These are phyloP conservation scores for Scenedesmus sp. DNA, from an alignment of 163 green algal species.

Conservation along the genomic window DNA sequence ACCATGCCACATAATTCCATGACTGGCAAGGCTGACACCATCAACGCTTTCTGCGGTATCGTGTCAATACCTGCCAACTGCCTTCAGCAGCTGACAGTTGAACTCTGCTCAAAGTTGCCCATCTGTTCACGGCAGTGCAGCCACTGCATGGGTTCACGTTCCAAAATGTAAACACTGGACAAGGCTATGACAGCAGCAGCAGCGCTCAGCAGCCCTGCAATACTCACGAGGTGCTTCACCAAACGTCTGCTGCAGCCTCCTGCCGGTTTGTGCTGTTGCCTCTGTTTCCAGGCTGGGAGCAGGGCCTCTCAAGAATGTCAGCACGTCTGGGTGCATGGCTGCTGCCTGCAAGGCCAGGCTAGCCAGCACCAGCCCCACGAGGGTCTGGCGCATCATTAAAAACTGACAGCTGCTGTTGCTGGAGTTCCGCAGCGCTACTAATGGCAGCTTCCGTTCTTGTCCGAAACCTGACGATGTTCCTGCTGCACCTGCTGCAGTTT, in stretches of 20 bases:
- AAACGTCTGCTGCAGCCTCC: constrained; percentile 42
- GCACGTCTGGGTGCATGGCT: constrained; percentile 18
- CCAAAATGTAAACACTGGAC: not conserved
- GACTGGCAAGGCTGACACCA: too few species aligned
- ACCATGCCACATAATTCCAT: not conserved
- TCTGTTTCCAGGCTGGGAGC: not conserved
- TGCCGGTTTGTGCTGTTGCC: constrained; percentile 3
- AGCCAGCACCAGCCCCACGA: not conserved
- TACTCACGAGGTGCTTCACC: not conserved
- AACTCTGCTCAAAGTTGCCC: too few species aligned
- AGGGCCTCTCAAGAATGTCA: not conserved
- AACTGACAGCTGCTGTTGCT: not conserved
- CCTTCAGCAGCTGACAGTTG: too few species aligned
- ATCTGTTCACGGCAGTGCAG: not conserved
- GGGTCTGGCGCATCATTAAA: not conserved
- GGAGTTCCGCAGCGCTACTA: not conserved
- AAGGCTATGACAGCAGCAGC: too few species aligned
- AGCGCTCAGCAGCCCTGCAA: too few species aligned
- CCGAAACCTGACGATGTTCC: not conserved
- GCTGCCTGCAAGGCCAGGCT: not conserved
- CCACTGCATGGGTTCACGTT: not conserved
- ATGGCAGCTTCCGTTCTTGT: not conserved
- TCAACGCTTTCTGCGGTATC: too few species aligned
- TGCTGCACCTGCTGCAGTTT: not conserved
- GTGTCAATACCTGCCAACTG: too few species aligned